Conservation (phyloP, 164 flowering plant species). For the Dillenia suffruticosa region DNA sequence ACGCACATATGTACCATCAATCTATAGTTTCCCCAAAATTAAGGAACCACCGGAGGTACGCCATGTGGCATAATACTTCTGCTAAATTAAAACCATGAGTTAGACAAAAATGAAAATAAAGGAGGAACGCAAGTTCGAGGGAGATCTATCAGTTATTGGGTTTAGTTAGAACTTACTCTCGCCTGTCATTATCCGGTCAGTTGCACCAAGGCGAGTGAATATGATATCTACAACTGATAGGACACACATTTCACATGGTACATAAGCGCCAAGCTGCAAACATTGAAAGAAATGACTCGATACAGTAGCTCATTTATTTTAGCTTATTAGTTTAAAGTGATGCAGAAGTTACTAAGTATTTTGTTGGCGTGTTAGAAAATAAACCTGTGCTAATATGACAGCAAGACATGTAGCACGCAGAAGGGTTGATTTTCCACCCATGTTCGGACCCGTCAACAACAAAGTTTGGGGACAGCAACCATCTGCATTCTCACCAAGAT, state of each 20-base stretch:
- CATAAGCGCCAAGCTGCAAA: constrained; percentile 87
- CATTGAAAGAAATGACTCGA: not conserved
- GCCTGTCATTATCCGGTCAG: constrained; percentile 93
- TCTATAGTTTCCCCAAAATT: too few species aligned
- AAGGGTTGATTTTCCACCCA: constrained; percentile 99
- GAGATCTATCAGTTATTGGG: constrained; percentile 4
- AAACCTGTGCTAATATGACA: constrained; percentile 89
- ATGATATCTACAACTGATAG: constrained; percentile 80
- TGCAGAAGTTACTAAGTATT: too few species aligned
- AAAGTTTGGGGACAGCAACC: constrained; percentile 55
- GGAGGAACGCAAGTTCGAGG: not conserved
- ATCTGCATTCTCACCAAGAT: constrained; percentile 63
- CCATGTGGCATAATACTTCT: too few species aligned
- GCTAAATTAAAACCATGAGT: too few species aligned
- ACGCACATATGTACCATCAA: too few species aligned
- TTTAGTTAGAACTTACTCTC: constrained; percentile 64
- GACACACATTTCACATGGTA: constrained; percentile 71
- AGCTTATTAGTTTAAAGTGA: too few species aligned
- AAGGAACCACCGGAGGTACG: too few species aligned
- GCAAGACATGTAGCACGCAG: constrained; percentile 88
- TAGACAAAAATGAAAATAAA: not conserved
- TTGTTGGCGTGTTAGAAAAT: constrained; percentile 2
- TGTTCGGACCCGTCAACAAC: constrained; percentile 94
- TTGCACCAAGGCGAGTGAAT: constrained; percentile 94
- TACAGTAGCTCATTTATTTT: too few species aligned